These are phyloP conservation scores for Euptelea pleiosperma DNA, from an alignment of 164 flowering plant genomes.

Conservation along the genomic window DNA sequence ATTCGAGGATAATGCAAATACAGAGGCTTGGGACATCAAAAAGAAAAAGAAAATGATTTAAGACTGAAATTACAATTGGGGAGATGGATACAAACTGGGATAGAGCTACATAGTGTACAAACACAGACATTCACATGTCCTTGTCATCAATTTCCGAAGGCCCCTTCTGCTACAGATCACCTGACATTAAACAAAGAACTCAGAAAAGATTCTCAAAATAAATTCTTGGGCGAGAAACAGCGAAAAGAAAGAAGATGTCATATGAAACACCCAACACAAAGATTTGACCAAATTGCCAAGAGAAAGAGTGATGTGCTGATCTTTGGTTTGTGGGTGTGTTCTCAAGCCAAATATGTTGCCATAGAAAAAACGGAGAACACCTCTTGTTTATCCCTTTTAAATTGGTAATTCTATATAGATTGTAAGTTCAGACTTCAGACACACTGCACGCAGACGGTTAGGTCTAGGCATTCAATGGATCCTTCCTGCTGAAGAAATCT, in stretches of 20 bases:
- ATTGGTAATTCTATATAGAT: neutral
- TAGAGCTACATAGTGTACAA: constrained; percentile 31
- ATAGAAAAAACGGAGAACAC: neutral
- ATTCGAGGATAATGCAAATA: constrained; percentile 1
- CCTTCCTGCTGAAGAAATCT: neutral
- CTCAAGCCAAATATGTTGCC: constrained; percentile 3
- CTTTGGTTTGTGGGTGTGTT: too few species aligned
- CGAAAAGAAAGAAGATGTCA: neutral
- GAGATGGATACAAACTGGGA: constrained; percentile 16
- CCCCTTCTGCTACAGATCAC: constrained; percentile 12
- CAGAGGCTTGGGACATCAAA: neutral
- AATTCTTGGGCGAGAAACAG: neutral
- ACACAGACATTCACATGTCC: neutral
- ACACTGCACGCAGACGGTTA: too few species aligned
- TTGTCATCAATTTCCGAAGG: neutral
- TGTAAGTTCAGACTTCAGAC: too few species aligned
- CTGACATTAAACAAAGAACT: constrained; percentile 11
- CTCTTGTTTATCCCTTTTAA: neutral
- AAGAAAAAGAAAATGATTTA: constrained; percentile 1
- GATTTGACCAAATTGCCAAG: too few species aligned
- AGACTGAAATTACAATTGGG: neutral
- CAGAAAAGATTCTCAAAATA: neutral
- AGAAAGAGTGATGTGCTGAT: too few species aligned
- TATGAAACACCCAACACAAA: neutral
- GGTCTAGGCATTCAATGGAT: too few species aligned